Conservation (phyloP, 495 filamentous ascomycete species). For the Xylaria nigripes region DNA sequence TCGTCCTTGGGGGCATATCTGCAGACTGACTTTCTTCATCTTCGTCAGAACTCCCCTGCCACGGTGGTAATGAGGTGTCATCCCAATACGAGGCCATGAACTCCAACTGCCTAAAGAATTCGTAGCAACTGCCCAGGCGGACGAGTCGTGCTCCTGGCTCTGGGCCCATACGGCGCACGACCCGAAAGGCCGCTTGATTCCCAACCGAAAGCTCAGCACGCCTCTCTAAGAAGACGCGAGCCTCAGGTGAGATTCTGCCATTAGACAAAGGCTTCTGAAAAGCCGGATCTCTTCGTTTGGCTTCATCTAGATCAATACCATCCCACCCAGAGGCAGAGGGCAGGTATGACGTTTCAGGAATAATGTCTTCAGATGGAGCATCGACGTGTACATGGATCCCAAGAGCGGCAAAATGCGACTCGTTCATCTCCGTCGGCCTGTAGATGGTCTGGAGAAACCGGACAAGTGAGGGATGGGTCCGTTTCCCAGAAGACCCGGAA, state of each 20-base stretch:
- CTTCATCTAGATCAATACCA: conserved; percentile 35
- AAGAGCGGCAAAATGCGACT: conserved; percentile 42
- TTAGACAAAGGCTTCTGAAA: conserved; percentile 38
- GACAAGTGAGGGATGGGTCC: conserved; percentile 28
- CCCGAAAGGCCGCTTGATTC: conserved; percentile 45
- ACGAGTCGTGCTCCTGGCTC: conserved; percentile 38
- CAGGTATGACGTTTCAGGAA: conserved; percentile 41
- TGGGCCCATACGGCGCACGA: conserved; percentile 42
- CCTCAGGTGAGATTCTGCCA: conserved; percentile 41
- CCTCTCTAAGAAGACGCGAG: conserved; percentile 44
- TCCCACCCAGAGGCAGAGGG: conserved; percentile 42
- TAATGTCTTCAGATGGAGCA: conserved; percentile 33
- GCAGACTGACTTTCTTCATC: conserved; percentile 11
- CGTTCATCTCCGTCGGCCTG: conserved; percentile 37
- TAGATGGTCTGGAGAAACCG: conserved; percentile 39
- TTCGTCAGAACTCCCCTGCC: conserved; percentile 2
- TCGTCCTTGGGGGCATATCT: conserved; percentile 13
- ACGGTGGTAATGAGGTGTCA: conserved; percentile 37
- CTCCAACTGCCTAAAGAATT: conserved; percentile 50
- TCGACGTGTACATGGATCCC: conserved; percentile 41
- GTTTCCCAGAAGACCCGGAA: conserved; percentile 1
- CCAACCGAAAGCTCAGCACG: conserved; percentile 41
- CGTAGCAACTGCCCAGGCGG: conserved; percentile 48
- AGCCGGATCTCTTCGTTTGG: conserved; percentile 32
- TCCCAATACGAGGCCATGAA: conserved; percentile 44